These are phyloP conservation scores for Peronospora destructor DNA, from an alignment of 352 stramenopile genomes.

Conservation along the genomic window DNA sequence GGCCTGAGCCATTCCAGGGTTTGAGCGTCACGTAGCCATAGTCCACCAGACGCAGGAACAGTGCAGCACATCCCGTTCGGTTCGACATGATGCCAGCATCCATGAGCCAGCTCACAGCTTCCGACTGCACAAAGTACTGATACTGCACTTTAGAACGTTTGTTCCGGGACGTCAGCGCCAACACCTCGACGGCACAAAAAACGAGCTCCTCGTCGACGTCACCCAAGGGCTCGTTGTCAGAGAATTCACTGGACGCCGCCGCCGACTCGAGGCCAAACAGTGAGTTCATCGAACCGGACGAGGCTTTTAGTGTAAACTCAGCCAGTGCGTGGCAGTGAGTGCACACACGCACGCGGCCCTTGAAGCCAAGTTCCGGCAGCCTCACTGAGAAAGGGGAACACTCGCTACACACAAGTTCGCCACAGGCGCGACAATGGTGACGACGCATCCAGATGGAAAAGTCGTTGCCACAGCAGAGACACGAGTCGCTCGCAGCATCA, in stretches of 20 bases:
- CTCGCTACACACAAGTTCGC: slow-evolving; percentile 65
- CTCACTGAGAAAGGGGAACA: slow-evolving; percentile 56
- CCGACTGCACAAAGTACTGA: slow-evolving; percentile 81
- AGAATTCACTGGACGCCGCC: slow-evolving; percentile 33
- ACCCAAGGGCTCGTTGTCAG: slow-evolving; percentile 47
- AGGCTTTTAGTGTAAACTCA: slow-evolving; percentile 19
- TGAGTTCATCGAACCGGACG: slow-evolving; percentile 30
- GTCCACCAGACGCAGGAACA: slow-evolving; percentile 64
- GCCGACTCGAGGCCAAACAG: slow-evolving; percentile 25
- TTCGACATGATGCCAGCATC: slow-evolving; percentile 58
- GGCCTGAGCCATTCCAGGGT: slow-evolving; percentile 36
- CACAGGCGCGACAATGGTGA: slow-evolving; percentile 76
- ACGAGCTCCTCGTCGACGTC: slow-evolving; percentile 57
- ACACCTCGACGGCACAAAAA: slow-evolving; percentile 52
- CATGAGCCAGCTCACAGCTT: slow-evolving; percentile 77
- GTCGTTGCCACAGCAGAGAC: slow-evolving; percentile 52
- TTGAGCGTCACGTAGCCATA: slow-evolving; percentile 69
- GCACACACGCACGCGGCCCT: slow-evolving; percentile 63
- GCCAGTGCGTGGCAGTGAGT: slow-evolving; percentile 49
- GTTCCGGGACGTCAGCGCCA: slow-evolving; percentile 53
- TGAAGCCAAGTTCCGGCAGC: slow-evolving; percentile 65
- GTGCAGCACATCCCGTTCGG: slow-evolving; percentile 38
- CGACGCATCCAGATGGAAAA: slow-evolving; percentile 71
- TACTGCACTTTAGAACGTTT: slow-evolving; percentile 76
- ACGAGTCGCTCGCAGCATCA: slow-evolving; percentile 64